Evolutionary conservation across 192 early-diverging fungal species (phyloP).

Genomic region (Coemansia sp.): DNA sequence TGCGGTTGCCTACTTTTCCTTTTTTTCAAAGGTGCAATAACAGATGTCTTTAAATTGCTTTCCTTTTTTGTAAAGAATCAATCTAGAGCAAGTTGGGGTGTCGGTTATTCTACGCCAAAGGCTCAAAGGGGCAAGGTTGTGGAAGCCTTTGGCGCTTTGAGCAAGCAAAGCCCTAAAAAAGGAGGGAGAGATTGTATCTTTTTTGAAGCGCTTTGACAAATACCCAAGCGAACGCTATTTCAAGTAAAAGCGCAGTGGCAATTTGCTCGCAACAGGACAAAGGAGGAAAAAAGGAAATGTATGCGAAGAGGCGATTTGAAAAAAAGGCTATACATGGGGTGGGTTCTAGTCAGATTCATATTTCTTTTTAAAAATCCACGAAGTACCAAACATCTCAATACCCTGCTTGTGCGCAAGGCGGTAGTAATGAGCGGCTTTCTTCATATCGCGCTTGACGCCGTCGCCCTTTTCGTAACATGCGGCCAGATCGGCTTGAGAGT

Average conservation of each 20-base stretch:
- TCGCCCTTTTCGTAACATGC: constrained; percentile 74
- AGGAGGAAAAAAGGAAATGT: not conserved
- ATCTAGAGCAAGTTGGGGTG: not conserved
- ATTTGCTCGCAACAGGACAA: too few species aligned
- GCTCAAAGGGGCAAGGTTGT: not conserved
- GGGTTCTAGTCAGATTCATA: constrained; percentile 61
- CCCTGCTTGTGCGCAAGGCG: constrained; percentile 77
- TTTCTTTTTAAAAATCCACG: constrained; percentile 85
- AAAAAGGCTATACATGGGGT: not conserved
- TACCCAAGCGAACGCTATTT: not conserved
- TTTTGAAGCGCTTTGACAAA: not conserved
- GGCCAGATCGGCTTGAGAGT: constrained; percentile 77
- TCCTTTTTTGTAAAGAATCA: not conserved
- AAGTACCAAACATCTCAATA: constrained; percentile 74
- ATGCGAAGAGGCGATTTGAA: not conserved
- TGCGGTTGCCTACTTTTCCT: not conserved
- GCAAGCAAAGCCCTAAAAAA: not conserved
- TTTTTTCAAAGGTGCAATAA: not conserved
- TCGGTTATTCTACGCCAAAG: not conserved
- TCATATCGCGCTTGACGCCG: constrained; percentile 79
- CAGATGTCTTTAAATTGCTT: not conserved
- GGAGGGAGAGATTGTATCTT: too few species aligned
- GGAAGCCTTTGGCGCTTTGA: not conserved
- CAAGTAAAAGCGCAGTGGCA: not conserved
- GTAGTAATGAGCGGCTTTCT: constrained; percentile 77